Percentiles rank a stretch among this genome's conserved stretches.
phyloP scores from a whole-genome alignment of 805 yeast genomes.

The Wickerhamomyces sydowiorum region DNA sequence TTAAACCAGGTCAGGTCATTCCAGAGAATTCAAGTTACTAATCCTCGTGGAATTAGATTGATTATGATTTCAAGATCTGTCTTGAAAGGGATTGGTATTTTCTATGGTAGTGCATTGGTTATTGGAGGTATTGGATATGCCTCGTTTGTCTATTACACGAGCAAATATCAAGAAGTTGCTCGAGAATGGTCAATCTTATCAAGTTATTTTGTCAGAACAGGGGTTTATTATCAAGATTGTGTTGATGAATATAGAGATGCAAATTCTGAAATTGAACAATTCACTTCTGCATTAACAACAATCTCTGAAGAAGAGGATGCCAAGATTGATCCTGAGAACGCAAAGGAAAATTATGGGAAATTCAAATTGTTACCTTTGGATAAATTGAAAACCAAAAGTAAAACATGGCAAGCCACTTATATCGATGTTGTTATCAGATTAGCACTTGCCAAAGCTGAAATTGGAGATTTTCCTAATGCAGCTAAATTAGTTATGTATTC shows the following conservation, averaged over 20 bases:
- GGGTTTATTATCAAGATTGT: constrained; percentile 33
- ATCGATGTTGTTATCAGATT: constrained; percentile 34
- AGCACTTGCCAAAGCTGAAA: constrained; percentile 28
- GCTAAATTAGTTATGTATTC: constrained; percentile 23
- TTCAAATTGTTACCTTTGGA: constrained; percentile 19
- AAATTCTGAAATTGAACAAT: constrained; percentile 19
- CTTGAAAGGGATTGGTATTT: constrained; percentile 11
- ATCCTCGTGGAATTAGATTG: constrained; percentile 6
- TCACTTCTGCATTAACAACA: constrained; percentile 24
- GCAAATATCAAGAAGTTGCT: constrained; percentile 9
- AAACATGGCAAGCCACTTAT: constrained; percentile 27
- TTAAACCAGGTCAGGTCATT: neutral
- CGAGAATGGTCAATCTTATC: constrained; percentile 5
- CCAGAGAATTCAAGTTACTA: constrained; percentile 1
- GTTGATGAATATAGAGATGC: constrained; percentile 28
- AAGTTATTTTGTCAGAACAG: constrained; percentile 20
- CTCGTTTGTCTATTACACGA: constrained; percentile 3
- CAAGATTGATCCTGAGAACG: constrained; percentile 11
- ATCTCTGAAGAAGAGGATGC: constrained; percentile 27
- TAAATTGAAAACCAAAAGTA: constrained; percentile 19
- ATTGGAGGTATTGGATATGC: constrained; percentile 5
- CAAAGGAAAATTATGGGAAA: constrained; percentile 11
- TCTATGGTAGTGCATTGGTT: constrained; percentile 7
- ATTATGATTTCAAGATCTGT: constrained; percentile 6
- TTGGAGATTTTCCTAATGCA: constrained; percentile 21